Base-by-base conservation (phyloP, 805 yeast species). In the Sungouiella thailandica region DNA sequence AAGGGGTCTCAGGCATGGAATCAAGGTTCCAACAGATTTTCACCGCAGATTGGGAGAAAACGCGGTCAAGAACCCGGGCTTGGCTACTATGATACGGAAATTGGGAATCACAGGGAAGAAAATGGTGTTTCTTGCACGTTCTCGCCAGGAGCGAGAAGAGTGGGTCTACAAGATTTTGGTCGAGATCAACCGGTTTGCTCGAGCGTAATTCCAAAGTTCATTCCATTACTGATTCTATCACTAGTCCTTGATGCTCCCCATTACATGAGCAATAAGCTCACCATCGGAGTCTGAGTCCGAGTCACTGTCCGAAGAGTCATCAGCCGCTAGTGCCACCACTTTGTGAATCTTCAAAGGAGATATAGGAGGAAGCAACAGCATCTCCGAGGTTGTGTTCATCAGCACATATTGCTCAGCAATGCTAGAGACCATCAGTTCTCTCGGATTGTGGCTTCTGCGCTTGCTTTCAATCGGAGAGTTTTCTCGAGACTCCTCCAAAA, bases 121-220 rank as follows among this genome's bases (percentile, higher is more conserved):
- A 28, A 65, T 83, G 62, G 80, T 83, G 3, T 88, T 89, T 52
- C 70, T 87, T 74, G 80, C 96, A 7, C 58, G 88, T 29, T 84
- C 95, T 1, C 62, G 90, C 25, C 82, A 82, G 41, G 95, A 87
- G 46, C 65, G 89, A 34, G 96, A 90, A 49, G 41, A 75, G 20
- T 89, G 97, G 97, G 89, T 84, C 3, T 49, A 61, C 7, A 55
- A 56, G 28, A 53, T 75, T 12, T 48, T 57, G 32, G 48, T 58
- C 11, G 78, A 74, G 40, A 62, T 72, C 34, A 75, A 73, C 38
- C 50, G 76, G 32, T 62, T 58, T 44, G 46, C 61, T 1, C 36
- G 32, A 2, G 41, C 23, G 13, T 34, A 25, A 43, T 11, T n/a
- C n/a, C n/a, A n/a, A n/a, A n/a, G n/a, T n/a, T n/a, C n/a, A n/a